Percentiles rank a stretch among this genome's conserved stretches.
Conservation (phyloP, 2,329 filamentous ascomycete genomes). For the Shiraia bambusicola region DNA sequence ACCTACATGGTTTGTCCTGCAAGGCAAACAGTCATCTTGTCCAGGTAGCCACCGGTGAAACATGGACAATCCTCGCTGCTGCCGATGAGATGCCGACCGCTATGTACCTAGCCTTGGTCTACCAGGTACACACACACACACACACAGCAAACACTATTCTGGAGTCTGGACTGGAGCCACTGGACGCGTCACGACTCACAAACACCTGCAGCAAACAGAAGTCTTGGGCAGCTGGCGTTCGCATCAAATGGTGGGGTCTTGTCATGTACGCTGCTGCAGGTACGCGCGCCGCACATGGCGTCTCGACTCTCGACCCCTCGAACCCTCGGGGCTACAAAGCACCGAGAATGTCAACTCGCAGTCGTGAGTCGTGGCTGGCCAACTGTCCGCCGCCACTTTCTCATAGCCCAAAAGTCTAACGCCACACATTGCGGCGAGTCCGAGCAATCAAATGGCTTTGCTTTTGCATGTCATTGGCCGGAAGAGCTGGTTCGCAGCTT, state of each 20-base stretch:
- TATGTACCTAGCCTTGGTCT: no score
- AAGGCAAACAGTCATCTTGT: no score
- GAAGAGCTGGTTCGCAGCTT: not conserved
- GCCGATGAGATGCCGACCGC: no score
- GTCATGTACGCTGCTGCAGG: conserved; percentile 33
- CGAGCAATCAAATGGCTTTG: conserved; percentile 17
- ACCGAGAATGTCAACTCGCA: conserved; percentile 7
- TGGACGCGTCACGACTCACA: conserved; percentile 8
- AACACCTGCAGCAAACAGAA: no score
- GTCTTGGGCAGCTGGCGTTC: conserved; percentile 1
- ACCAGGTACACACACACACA: no score
- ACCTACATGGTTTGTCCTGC: no score
- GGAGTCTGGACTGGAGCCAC: no score
- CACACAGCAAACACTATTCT: conserved; percentile 14
- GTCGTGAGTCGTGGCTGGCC: no score
- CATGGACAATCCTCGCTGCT: no score
- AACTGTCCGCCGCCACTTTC: no score
- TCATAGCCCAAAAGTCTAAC: conserved; percentile 20
- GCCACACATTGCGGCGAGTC: conserved; percentile 34
- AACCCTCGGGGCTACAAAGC: conserved; percentile 12
- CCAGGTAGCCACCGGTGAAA: no score
- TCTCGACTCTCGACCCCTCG: not conserved
- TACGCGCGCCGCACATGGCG: conserved; percentile 26
- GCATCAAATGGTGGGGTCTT: conserved; percentile 1
- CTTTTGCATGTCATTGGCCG: conserved; percentile 6